These are phyloP conservation scores for Poteriospumella lacustris DNA, from an alignment of 108 stramenopile species.

Conservation along the genomic window DNA sequence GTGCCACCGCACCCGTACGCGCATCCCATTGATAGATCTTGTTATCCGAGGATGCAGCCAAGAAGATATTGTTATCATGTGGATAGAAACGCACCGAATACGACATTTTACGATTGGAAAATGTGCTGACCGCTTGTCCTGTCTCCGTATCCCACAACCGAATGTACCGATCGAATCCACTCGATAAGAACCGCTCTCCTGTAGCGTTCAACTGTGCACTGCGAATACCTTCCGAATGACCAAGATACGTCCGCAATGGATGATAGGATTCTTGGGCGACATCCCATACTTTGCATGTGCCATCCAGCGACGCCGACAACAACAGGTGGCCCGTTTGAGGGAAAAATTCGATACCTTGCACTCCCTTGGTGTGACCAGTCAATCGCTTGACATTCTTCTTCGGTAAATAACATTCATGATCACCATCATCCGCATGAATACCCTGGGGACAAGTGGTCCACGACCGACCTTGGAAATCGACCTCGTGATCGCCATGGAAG, in stretches of 20 bases:
- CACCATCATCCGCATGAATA: slow-evolving; percentile 52
- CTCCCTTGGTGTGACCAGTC: slow-evolving; percentile 87
- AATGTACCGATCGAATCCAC: slow-evolving; percentile 82
- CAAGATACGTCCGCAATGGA: slow-evolving; percentile 78
- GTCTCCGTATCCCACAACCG: slow-evolving; percentile 94
- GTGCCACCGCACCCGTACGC: slow-evolving; percentile 30
- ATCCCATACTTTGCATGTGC: slow-evolving; percentile 82
- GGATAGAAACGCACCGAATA: slow-evolving; percentile 89
- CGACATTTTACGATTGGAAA: slow-evolving; percentile 85
- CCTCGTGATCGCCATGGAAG: slow-evolving; percentile 78
- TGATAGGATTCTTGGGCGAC: slow-evolving; percentile 30
- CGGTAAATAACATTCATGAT: slow-evolving; percentile 85
- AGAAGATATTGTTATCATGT: slow-evolving; percentile 83
- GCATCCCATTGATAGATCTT: slow-evolving; percentile 34
- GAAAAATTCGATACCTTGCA: slow-evolving; percentile 88
- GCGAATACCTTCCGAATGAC: slow-evolving; percentile 85
- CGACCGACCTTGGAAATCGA: slow-evolving; percentile 84
- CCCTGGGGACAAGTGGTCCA: slow-evolving; percentile 86
- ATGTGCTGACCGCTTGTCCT: slow-evolving; percentile 75
- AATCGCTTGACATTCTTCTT: slow-evolving; percentile 84
- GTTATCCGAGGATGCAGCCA: slow-evolving; percentile 91
- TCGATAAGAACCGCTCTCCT: slow-evolving; percentile 77
- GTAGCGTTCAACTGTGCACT: slow-evolving; percentile 77
- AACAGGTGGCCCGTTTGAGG: slow-evolving; percentile 93
- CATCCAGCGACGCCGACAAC: slow-evolving; percentile 88